A percentile compares a stretch with the other conserved stretches of the same genome.
These are phyloP conservation scores for Cymbopogon flexuosus DNA, from an alignment of 202 grass and related monocot species.

Conservation along the genomic window DNA sequence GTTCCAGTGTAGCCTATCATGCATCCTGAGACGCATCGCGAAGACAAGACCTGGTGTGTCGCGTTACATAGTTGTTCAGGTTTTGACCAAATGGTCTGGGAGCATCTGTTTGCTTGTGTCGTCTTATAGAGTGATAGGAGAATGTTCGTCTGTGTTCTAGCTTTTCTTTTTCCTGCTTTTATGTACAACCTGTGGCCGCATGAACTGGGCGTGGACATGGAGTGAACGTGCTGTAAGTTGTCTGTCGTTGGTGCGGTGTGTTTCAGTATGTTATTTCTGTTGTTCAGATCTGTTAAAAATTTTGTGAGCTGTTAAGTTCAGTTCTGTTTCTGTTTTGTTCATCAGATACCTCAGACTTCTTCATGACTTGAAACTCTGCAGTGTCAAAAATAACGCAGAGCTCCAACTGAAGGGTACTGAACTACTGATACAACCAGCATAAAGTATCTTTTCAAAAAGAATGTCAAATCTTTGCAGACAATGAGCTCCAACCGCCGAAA, in stretches of 20 bases:
- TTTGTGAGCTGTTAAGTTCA: constrained; percentile 17
- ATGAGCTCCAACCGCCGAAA: neutral
- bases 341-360: neutral
- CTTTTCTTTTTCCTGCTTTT: constrained; percentile 17
- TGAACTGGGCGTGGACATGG: constrained; percentile 42
- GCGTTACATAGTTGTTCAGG: constrained; percentile 19
- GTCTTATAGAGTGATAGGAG: constrained; percentile 31
- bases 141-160: constrained; percentile 19
- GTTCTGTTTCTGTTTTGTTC: neutral
- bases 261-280: constrained; percentile 28
- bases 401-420: neutral
- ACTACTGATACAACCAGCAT: neutral
- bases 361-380: neutral
- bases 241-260: constrained; percentile 24
- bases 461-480: neutral
- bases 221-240: constrained; percentile 23
- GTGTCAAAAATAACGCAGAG: constrained; percentile 6
- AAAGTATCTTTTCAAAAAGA: neutral
- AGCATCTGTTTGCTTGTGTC: constrained; percentile 3
- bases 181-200: constrained; percentile 43
- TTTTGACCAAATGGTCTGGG: constrained; percentile 28
- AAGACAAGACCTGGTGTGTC: constrained; percentile 20
- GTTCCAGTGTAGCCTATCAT: constrained; percentile 16
- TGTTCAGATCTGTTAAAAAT: constrained; percentile 34
- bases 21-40: constrained; percentile 17